Base-by-base conservation (phyloP, 2,329 filamentous ascomycete species). In the Phaeoacremonium minimum region DNA sequence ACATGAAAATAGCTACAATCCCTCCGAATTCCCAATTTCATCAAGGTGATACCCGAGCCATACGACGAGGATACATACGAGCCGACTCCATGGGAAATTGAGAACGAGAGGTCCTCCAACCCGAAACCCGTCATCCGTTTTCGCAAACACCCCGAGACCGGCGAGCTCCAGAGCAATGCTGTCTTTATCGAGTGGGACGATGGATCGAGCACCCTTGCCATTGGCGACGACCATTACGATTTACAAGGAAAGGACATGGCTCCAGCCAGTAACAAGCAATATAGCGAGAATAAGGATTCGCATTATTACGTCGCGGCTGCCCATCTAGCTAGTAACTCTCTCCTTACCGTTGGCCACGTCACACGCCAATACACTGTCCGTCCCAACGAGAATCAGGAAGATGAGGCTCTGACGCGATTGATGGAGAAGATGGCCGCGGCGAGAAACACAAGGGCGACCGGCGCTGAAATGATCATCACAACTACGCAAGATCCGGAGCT, bases 101-200 rank as follows among this genome's bases (percentile, higher is more conserved):
- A 66, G 35, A 77, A 80, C 44, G 68, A 69, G 33, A 62, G 59
- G 30, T 48, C 80, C 60, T 55, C 77, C 48, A 56, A 77, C 60
- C 63, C 84, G 19, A 73, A 80, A 50, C 77, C 79, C 26, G 81
- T 83, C 2, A 71, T 86, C 32, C 80, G 85, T 42, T 87, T 82
- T 61, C 78, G 83, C 36, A 77, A 74, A 50, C 80, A 87, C 40
- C 69, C 79, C 8, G 71, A 71, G n/a, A 83, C 78, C 2, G 73
- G 75, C 33, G 66, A 79, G 43, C 67, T 89, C 11, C 77, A 85
- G 53, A 89, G 85, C 52, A 91, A 91, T 54, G 77, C 86, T 3
- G 75, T 82, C 44, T 65, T 91, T 18, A 77, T 87, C 52, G 76
- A 77, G 47, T 91, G 86, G 86, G 87, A 81, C 43, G 86, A 91